Evolutionary conservation across 225 moss, liverwort and hornwort genomes (phyloP), one percentile per base, ranked within the genome.

Genomic region (Anthoceros angustus): DNA sequence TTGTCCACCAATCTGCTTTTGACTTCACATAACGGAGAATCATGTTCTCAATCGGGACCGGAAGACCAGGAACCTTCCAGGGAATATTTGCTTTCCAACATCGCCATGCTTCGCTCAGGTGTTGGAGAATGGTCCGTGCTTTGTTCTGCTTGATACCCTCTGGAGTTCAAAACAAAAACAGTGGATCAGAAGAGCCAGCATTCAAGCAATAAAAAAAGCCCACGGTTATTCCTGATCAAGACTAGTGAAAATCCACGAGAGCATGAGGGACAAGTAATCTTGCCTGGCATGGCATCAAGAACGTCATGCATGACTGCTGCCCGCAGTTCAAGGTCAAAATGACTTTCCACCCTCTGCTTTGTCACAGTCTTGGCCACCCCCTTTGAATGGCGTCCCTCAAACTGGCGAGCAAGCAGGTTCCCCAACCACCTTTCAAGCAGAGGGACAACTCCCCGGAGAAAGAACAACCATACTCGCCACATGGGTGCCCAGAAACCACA

Each of bases 401-500:
- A 98, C 73, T 98, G 98, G 18, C 98, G 80, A 9, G 98, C 98
- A 70, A 98, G 83, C 48, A 98, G 77, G 74, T 98, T 98, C 21
- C 98, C 98, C 38, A 98, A 81, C 98, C 98, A 98, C 73, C 98
- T 87, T 75, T 98, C 98, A 73, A 98, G 64, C 70, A 98, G 74
- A 42, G 98, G 98, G 3, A 98, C 98, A 39, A 98, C 98, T 62
- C 98, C 98, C 66, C 98, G 82, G 68, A 98, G 89, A 62, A 98
- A 98, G 66, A 98, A 98, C 68, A 98, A 76, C 98, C 98, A 98
- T 12, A 98, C 98, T 63, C 98, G 83, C 98, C 98, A 98, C 98
- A 98, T 98, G 40, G 98, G 98, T 62, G 98, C 92, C 98, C 98
- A 98, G 70, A 98, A 98, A 39, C 98, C 98, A 83, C 98, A 98